Base-by-base conservation (phyloP, 208 protist genomes). In the Acanthamoeba healyi region DNA sequence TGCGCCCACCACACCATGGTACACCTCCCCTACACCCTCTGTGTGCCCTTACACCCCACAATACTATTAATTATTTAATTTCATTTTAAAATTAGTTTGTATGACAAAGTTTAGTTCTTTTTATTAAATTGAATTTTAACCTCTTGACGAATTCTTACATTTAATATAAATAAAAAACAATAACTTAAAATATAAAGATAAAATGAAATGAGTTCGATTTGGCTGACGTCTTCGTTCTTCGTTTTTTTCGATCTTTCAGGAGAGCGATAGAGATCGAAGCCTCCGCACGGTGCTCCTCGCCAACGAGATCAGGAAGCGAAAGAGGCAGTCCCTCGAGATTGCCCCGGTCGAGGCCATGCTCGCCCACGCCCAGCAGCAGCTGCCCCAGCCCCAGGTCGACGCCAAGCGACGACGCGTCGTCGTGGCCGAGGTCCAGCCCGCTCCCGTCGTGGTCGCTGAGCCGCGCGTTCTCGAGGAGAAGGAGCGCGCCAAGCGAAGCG, bases 401-500 rank as follows among this genome's bases (percentile, higher is more conserved):
- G 6, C n/a, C 38, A 84, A 84, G 74, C 74, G 74, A 38, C 42
- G 42, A 32, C 74, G 74, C 22, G 42, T 84, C 44, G 74, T 58
- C n/a, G 29, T 84, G 74, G 32, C 38, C 74, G 34, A 24, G 36
- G 19, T 77, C 67, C 67, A 32, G 26, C 67, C 67, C 5, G 15
- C 34, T 15, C 19, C 34, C 4, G 0, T n/a, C n/a, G 15, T 32
- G 4, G 34, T 7, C 34, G 36, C 36, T 36, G 67, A 38, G 58
- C 22, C 22, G 12, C 58, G 58, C 58, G 67, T 46, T 29, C 67
- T 29, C 29, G 44, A 84, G 44, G 74, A 84, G 74, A 84, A 84
- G 74, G 74, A 84, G 74, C 74, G 74, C n/a, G 74, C 74, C 74
- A 84, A 84, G 74, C 38, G 74, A n/a, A 84, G 74, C 74, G 74